These are phyloP conservation scores for Talaromyces wortmannii DNA, from an alignment of 495 filamentous ascomycete species.

Conservation along the genomic window DNA sequence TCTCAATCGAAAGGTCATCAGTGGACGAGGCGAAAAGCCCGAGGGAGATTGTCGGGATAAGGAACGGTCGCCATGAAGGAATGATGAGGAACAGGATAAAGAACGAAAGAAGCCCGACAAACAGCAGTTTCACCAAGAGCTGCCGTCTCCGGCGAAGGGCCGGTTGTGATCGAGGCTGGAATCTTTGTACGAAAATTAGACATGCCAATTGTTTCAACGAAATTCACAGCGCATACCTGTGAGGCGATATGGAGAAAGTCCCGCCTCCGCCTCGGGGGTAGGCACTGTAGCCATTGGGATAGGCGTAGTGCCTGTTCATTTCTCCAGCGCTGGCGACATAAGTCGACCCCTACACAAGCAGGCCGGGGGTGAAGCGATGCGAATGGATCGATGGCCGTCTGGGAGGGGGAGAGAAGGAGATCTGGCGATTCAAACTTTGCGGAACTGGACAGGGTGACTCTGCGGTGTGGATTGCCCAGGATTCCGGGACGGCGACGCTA, in stretches of 20 bases:
- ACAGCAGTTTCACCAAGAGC: constrained; percentile 60
- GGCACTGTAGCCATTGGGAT: constrained; percentile 68
- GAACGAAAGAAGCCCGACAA: constrained; percentile 39
- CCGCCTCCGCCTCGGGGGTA: constrained; percentile 49
- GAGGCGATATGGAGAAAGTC: constrained; percentile 83
- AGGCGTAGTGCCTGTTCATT: constrained; percentile 60
- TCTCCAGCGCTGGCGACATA: constrained; percentile 19
- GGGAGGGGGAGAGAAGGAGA: too few species aligned
- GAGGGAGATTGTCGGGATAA: constrained; percentile 57
- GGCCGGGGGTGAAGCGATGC: background rate
- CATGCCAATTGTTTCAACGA: constrained; percentile 1
- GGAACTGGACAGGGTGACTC: too few species aligned
- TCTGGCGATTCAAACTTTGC: too few species aligned
- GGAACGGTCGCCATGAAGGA: constrained; percentile 60
- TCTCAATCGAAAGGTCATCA: constrained; percentile 77
- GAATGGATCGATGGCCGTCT: background rate
- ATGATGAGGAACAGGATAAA: constrained; percentile 63
- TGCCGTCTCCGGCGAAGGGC: constrained; percentile 67
- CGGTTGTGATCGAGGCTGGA: constrained; percentile 77
- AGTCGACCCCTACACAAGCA: background rate
- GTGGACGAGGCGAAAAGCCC: constrained; percentile 55
- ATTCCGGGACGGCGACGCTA: background rate
- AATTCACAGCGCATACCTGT: constrained; percentile 52
- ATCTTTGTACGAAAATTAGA: constrained; percentile 43
- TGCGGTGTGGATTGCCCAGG: too few species aligned